Evolutionary conservation across 768 basidiomycete species (phyloP).

Genomic region (Calvatia gigantea): DNA sequence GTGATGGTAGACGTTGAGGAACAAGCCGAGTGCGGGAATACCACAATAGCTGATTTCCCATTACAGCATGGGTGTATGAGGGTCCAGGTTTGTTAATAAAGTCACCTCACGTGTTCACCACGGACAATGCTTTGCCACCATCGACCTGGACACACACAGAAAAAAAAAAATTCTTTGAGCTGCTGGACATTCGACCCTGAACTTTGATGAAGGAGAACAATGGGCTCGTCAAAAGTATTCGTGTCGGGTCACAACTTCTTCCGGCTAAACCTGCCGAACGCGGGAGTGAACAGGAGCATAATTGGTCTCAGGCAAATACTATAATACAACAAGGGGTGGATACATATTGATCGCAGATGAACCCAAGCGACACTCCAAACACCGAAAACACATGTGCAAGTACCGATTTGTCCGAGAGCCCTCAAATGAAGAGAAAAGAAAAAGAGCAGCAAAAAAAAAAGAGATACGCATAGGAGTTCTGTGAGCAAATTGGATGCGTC

Average conservation of each 20-base stretch:
- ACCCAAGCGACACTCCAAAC: conserved; percentile 17
- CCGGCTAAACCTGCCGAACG: background rate
- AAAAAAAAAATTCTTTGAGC: conserved; percentile 4
- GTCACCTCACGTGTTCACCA: background rate
- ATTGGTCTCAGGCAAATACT: conserved; percentile 14
- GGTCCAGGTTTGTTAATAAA: conserved; percentile 28
- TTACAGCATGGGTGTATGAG: conserved; percentile 20
- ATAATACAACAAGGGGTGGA: conserved; percentile 12
- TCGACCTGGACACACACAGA: background rate
- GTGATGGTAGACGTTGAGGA: conserved; percentile 9
- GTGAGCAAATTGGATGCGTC: background rate
- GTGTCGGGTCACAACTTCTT: background rate
- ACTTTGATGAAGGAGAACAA: conserved; percentile 5
- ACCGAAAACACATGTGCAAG: conserved; percentile 5
- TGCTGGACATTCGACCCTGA: conserved; percentile 5
- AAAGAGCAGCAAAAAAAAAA: background rate
- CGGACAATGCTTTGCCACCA: background rate
- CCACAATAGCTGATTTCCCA: conserved; percentile 11
- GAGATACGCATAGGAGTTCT: background rate
- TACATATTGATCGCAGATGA: conserved; percentile 12
- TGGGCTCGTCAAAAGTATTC: background rate
- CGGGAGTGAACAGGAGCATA: conserved; percentile 1
- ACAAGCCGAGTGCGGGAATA: conserved; percentile 11
- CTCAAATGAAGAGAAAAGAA: conserved; percentile 1
- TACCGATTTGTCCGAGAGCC: conserved; percentile 13